Conservation (phyloP, 2,329 filamentous ascomycete species). For the Ceratocystis variospora region DNA sequence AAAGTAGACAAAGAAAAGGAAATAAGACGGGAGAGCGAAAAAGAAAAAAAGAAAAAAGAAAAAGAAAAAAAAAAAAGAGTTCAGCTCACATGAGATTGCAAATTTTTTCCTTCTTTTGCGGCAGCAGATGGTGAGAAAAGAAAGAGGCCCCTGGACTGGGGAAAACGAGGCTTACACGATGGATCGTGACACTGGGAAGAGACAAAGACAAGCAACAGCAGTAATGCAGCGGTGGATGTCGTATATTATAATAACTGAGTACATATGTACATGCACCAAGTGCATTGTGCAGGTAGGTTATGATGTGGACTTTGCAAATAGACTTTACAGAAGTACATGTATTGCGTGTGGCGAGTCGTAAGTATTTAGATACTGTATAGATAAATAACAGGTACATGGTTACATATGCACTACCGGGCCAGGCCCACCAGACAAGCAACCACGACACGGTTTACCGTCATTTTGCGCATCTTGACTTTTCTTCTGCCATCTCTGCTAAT, state of each 20-base stretch:
- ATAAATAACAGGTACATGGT: not conserved
- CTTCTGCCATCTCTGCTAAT: not conserved
- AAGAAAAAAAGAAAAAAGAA: not conserved
- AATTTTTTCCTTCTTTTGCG: too few species aligned
- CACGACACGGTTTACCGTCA: too few species aligned
- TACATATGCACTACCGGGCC: not conserved
- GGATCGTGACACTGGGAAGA: not conserved
- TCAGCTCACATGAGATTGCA: not conserved
- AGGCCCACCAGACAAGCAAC: too few species aligned
- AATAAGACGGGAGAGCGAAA: not conserved
- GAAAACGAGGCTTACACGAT: conserved; percentile 4
- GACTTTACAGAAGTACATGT: too few species aligned
- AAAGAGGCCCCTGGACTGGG: not conserved
- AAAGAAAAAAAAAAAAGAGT: not conserved
- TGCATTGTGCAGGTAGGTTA: too few species aligned
- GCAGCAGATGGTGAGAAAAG: not conserved
- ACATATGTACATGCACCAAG: too few species aligned
- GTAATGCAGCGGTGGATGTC: too few species aligned
- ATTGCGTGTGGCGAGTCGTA: not conserved
- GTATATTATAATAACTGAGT: too few species aligned
- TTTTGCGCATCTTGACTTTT: not conserved
- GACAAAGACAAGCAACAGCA: not conserved
- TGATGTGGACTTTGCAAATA: too few species aligned
- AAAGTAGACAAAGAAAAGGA: not conserved
- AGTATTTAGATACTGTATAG: not conserved